phyloP scores from a whole-genome alignment of 148 eudicot genomes.

The Fallopia convolvulus region DNA sequence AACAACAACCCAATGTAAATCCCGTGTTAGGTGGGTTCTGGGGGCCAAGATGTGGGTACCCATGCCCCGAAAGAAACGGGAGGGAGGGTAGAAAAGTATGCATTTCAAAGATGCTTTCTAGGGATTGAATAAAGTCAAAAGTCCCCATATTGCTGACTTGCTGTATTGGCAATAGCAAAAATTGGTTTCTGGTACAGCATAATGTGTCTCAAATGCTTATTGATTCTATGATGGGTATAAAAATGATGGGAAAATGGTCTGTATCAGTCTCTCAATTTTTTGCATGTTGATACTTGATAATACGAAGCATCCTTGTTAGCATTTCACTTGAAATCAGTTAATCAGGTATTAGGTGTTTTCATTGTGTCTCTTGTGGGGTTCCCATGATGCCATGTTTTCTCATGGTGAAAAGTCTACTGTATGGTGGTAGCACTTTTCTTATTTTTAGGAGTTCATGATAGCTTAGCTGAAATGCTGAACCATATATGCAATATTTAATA shows the following conservation, averaged over 20 bases:
- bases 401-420: background rate
- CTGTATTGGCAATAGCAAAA: background rate
- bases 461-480: constrained; percentile 1
- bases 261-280: background rate
- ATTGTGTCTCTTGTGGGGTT: background rate
- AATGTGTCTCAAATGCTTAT: background rate
- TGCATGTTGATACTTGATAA: background rate
- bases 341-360: background rate
- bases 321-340: background rate
- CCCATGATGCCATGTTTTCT: background rate
- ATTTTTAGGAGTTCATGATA: background rate
- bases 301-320: background rate
- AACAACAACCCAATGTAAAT: too few relatives aligned
- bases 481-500: background rate
- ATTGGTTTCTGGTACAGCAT: background rate
- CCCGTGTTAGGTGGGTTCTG: too few relatives aligned
- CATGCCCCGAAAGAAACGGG: too few relatives aligned
- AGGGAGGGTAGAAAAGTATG: background rate
- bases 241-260: background rate
- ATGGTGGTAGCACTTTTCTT: background rate
- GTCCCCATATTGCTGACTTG: background rate
- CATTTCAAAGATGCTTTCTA: background rate
- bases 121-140: background rate
- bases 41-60: too few relatives aligned
- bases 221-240: background rate